phyloP scores from a whole-genome alignment of 441 rosid species.

The Jatropha podagrica region DNA sequence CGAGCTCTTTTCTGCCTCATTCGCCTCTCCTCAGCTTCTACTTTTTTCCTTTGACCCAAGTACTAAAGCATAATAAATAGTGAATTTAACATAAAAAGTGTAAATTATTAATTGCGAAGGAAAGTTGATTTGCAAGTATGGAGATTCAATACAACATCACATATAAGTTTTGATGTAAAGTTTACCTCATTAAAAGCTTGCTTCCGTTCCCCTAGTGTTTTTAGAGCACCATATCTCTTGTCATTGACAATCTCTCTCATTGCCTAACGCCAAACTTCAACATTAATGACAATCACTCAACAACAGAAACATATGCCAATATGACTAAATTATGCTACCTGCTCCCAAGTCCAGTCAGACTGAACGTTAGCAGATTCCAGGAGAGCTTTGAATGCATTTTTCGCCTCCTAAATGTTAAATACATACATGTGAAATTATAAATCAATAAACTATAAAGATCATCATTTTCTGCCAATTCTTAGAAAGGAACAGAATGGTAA shows the following conservation, averaged over 20 bases:
- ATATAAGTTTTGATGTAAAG: conserved; percentile 13
- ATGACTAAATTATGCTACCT: conserved; percentile 48
- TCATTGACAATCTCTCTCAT: conserved; percentile 89
- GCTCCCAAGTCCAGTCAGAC: conserved; percentile 99
- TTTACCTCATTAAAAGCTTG: conserved; percentile 98
- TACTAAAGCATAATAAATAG: conserved; percentile 43
- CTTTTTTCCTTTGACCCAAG: conserved; percentile 93
- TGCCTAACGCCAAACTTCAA: conserved; percentile 46
- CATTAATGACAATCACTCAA: conserved; percentile 25
- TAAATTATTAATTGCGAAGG: background rate
- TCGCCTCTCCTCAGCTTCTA: conserved; percentile 97
- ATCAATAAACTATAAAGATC: background rate
- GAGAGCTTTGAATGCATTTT: conserved; percentile 92
- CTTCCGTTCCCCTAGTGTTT: conserved; percentile 94
- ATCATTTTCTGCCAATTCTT: conserved; percentile 13
- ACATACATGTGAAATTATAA: background rate
- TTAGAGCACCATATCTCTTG: conserved; percentile 84
- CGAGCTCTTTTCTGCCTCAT: conserved; percentile 92
- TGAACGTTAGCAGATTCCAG: conserved; percentile 84
- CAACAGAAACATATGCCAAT: conserved; percentile 21
- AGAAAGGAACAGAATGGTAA: conserved; percentile 1
- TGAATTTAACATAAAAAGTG: background rate
- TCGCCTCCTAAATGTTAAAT: conserved; percentile 69
- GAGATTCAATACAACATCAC: conserved; percentile 3
- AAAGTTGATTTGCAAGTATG: conserved; percentile 16